phyloP scores from a whole-genome alignment of 345 rosid genomes.

The Hypericum perforatum region DNA sequence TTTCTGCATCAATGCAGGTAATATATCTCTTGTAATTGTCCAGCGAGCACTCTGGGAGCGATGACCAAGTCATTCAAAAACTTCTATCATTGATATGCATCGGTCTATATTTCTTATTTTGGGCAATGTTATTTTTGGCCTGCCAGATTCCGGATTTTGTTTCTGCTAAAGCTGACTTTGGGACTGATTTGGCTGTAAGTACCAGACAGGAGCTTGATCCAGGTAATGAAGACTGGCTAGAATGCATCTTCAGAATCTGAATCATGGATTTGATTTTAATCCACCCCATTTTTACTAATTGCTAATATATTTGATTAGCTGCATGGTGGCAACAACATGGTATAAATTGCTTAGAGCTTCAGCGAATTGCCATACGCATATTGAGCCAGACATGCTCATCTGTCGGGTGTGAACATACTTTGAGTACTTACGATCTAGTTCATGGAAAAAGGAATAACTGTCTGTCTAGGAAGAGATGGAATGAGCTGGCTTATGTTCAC shows the following conservation, averaged over 20 bases:
- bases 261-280: too few relatives aligned
- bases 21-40: not conserved
- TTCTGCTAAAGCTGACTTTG: conserved; percentile 61
- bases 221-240: conserved; percentile 28
- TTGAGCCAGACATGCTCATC: conserved; percentile 84
- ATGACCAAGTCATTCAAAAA: too few relatives aligned
- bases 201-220: conserved; percentile 84
- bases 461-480: conserved; percentile 43
- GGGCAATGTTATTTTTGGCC: not conserved
- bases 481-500: conserved; percentile 59
- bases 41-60: not conserved
- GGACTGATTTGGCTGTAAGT: conserved; percentile 73
- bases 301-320: not conserved
- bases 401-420: conserved; percentile 59
- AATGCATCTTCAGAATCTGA: not conserved
- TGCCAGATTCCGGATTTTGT: conserved; percentile 70
- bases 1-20: conserved; percentile 90
- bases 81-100: too few relatives aligned
- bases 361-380: conserved; percentile 68
- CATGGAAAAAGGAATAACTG: conserved; percentile 44
- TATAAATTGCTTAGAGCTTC: conserved; percentile 48
- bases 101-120: too few relatives aligned
- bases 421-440: conserved; percentile 59
- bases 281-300: too few relatives aligned
- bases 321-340: conserved; percentile 10